Evolutionary conservation across 202 grass and related monocot species (phyloP), one percentile per base, ranked within the genome.

Genomic region (Setaria viridis): DNA sequence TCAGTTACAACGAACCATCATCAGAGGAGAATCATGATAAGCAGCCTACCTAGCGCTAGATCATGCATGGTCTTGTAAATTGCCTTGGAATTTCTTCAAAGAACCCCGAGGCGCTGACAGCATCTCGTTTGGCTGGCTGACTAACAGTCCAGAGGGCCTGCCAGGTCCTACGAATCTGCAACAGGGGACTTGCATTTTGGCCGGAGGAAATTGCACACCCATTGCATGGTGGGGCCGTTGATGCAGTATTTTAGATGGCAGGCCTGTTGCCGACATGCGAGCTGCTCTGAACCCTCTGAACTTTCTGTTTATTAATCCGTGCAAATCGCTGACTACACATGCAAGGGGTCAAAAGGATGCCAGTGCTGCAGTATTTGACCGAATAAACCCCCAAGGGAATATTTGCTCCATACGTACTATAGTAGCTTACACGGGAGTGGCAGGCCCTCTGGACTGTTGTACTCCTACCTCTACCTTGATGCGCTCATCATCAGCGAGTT

Each of bases 281-380:
- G 34, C 51, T 76, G 74, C 34, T 15, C 74, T 43, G 74, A 25
- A 76, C 25, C 56, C 54, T 77, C 74, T 77, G 11, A 59, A 77
- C 19, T 76, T 76, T 49, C 25, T 1, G 16, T 46, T n/a, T 35
- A 25, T 25, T 76, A 77, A 45, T 32, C 60, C 60, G 29, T 32
- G 25, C 25, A 25, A 25, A 25, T 25, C 25, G 25, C 25, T 25
- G 25, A 25, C 25, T 25, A 25, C 25, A 72, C 70, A 50, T 72
- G 70, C 21, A 50, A 2, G 21, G 45, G 48, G 80, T 81, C 62
- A 81, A 81, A 85, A 81, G 62, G 74, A 41, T 53, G 64, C 1
- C 32, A 33, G 20, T 60, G 51, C 12, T 74, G 67, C 67, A 67
- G 56, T 17, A 41, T 87, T 87, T 77, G 71, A 79, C 84, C n/a